Conservation (phyloP, 441 rosid genomes). For the Populus trichocarpa region DNA sequence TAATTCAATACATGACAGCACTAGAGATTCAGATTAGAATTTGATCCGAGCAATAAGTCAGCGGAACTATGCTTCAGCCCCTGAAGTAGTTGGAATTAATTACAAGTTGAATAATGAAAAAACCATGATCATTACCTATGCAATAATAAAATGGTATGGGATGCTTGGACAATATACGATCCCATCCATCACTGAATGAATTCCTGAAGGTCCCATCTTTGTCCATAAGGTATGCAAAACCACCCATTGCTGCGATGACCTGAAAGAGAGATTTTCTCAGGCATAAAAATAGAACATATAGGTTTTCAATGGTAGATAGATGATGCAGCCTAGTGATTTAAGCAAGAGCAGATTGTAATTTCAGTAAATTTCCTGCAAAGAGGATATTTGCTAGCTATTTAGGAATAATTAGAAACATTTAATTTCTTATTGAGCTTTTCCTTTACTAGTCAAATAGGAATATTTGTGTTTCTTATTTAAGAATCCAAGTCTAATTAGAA, state of each 20-base stretch:
- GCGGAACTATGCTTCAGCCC: neutral
- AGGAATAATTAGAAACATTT: neutral
- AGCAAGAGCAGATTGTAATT: neutral
- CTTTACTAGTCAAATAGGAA: neutral
- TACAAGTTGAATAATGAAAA: neutral
- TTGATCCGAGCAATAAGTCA: neutral
- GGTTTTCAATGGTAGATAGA: neutral
- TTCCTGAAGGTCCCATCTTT: slow-evolving; percentile 90
- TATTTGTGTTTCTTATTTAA: neutral
- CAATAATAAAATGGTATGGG: slow-evolving; percentile 96
- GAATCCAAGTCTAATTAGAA: neutral
- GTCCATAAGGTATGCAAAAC: slow-evolving; percentile 86
- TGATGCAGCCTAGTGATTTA: neutral
- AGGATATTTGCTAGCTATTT: neutral
- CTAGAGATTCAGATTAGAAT: neutral
- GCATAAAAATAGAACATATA: neutral
- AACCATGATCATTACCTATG: slow-evolving; percentile 49
- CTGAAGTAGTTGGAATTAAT: neutral
- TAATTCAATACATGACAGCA: neutral
- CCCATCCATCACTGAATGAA: slow-evolving; percentile 96
- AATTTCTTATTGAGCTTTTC: neutral
- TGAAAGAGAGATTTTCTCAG: slow-evolving; percentile 22
- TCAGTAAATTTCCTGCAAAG: neutral
- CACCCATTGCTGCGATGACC: slow-evolving; percentile 75
- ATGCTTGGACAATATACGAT: slow-evolving; percentile 86